Base-by-base conservation (phyloP, 2,329 filamentous ascomycete genomes). In the Cercospora berteroae region DNA sequence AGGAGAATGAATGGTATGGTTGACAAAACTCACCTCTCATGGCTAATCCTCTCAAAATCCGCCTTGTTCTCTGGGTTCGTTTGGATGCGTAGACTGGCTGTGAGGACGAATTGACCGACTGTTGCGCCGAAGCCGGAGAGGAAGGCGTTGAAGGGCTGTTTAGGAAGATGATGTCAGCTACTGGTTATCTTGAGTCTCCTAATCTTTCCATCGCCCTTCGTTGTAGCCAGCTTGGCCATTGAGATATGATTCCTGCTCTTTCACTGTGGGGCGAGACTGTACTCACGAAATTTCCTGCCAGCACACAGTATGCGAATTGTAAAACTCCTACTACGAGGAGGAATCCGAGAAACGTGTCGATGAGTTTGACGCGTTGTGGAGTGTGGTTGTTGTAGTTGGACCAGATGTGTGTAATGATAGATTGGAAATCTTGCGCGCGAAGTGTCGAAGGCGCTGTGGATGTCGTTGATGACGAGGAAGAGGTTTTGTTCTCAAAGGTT, bases 81-180 rank as follows among this genome's bases (percentile, higher is more conserved):
- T 82, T 99, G 95, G 80, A 98, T 96, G 71, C 95, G 89, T 74
- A 99, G 83, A 83, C 77, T 89, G 84, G 93, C 92, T 60, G 95
- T 97, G 74, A 99, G 88, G 70, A 99, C 95, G 79, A 99, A 99
- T 79, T 99, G 95, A 69, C 95, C 95, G 70, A 99, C 94, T 1
- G 94, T 95, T 16, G 94, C 93, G 69, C 88, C 89, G 84, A 99
- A 99, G 58, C 95, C 96, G 33, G 94, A 92, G 33, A 99, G 88
- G 84, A 99, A 99, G 71, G 96, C 95, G 80, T 99, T 99, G 86
- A 99, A 99, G 9, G 95, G 95, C 94, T 98, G 60, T 31, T 31
- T 31, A 5, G 8, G 13, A 27, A 62, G 63, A 9, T 4, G 20
- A 33, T 27, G 31, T 36, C 48, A 61, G 29, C 31, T 9, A 1